Evolutionary conservation across 1,139 yeast genomes (phyloP).

Genomic region (Taiozyma sp.): DNA sequence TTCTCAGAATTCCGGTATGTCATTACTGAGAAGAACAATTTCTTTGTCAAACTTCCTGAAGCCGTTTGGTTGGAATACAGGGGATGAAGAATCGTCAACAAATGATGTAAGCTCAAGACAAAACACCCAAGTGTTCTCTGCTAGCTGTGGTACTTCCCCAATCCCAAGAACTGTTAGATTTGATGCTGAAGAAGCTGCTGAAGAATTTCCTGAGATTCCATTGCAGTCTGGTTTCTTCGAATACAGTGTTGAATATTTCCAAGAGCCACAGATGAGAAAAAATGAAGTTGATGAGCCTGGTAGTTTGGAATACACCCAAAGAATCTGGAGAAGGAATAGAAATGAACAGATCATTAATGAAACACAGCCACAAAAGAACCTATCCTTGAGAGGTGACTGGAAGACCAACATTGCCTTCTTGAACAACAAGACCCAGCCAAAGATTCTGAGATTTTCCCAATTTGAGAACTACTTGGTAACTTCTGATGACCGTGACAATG

Average conservation of each 20-base stretch:
- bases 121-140: slow-evolving; percentile 22
- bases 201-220: slow-evolving; percentile 47
- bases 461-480: slow-evolving; percentile 83
- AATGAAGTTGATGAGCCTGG: slow-evolving; percentile 93
- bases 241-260: slow-evolving; percentile 89
- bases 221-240: slow-evolving; percentile 75
- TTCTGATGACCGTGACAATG: slow-evolving; percentile 79
- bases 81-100: slow-evolving; percentile 4
- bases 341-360: slow-evolving; percentile 83
- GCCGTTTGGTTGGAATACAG: slow-evolving; percentile 19
- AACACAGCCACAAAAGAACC: slow-evolving; percentile 84
- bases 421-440: slow-evolving; percentile 78
- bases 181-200: slow-evolving; percentile 22
- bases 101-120: slow-evolving; percentile 2
- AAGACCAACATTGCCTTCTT: slow-evolving; percentile 54
- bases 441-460: slow-evolving; percentile 75
- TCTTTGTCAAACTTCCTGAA: slow-evolving; percentile 21
- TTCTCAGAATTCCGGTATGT: slow-evolving; percentile 7
- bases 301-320: slow-evolving; percentile 74
- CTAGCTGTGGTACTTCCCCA: slow-evolving; percentile 47
- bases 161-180: slow-evolving; percentile 36
- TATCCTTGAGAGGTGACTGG: slow-evolving; percentile 89
- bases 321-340: slow-evolving; percentile 87
- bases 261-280: slow-evolving; percentile 92
- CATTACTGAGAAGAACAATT: slow-evolving; percentile 20